Evolutionary conservation across 306 rosid species (phyloP).

Genomic region (Lupinus albus): DNA sequence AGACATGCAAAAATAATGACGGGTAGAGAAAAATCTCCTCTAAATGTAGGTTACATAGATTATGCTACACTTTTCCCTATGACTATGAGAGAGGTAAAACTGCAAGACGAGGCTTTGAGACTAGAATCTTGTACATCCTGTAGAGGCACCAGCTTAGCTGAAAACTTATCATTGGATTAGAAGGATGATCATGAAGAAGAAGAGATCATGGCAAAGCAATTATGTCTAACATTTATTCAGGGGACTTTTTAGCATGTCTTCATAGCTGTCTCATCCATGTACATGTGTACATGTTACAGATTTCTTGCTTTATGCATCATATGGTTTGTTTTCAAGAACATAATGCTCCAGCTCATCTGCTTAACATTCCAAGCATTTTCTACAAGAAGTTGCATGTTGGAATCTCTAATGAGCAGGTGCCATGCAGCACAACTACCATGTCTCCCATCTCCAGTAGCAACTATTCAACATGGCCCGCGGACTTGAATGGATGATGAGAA

Average conservation of each 20-base stretch:
- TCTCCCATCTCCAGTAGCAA: slow-evolving; percentile 19
- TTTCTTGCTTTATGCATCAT: not conserved
- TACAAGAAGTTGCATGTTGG: slow-evolving; percentile 30
- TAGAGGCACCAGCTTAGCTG: not conserved
- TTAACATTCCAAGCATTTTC: slow-evolving; percentile 13
- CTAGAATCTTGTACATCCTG: slow-evolving; percentile 24
- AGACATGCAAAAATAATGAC: not conserved
- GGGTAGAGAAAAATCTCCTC: not conserved
- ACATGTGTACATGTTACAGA: slow-evolving; percentile 10
- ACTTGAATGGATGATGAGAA: slow-evolving; percentile 28
- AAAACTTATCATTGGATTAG: slow-evolving; percentile 3
- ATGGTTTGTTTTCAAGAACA: not conserved
- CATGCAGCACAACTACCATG: slow-evolving; percentile 23
- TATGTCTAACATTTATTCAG: not conserved
- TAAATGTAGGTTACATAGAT: not conserved
- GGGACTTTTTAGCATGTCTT: slow-evolving; percentile 20
- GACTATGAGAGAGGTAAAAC: not conserved
- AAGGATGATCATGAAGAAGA: not conserved
- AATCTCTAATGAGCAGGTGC: slow-evolving; percentile 32
- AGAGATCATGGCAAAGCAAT: not conserved
- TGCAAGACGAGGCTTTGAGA: not conserved
- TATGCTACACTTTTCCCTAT: not conserved
- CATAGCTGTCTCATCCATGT: slow-evolving; percentile 16
- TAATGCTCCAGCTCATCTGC: slow-evolving; percentile 13
- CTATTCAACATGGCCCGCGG: not conserved